A percentile compares a stretch with the other conserved stretches of the same genome.
phyloP scores from a whole-genome alignment of 345 rosid genomes.

The Eucalyptus sp. region DNA sequence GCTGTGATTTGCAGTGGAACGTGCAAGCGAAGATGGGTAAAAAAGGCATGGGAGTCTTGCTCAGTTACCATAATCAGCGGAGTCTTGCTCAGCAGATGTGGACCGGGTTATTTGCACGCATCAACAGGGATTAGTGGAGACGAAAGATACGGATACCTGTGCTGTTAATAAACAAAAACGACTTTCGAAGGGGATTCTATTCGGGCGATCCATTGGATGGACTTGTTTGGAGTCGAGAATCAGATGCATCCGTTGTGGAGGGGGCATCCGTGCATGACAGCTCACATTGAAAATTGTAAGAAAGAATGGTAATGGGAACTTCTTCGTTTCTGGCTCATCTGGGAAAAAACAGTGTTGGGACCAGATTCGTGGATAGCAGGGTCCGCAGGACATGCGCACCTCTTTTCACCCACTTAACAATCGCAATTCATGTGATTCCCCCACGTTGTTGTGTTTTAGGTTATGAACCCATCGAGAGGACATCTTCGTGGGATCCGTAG shows the following conservation, averaged over 20 bases:
- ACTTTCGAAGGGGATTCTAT: background rate
- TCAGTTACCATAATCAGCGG: background rate
- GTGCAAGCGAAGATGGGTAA: background rate
- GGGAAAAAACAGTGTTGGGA: background rate
- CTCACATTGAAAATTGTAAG: background rate
- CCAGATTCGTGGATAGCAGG: background rate
- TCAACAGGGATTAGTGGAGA: background rate
- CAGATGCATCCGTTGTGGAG: background rate
- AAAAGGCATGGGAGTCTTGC: background rate
- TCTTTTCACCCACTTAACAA: background rate
- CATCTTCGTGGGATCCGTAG: background rate
- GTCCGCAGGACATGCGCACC: background rate
- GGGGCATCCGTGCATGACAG: background rate
- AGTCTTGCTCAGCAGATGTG: background rate
- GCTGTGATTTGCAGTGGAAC: background rate
- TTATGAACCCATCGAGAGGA: background rate
- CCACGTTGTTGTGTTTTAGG: background rate
- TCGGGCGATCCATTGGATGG: background rate
- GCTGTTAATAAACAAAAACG: background rate
- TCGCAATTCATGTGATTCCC: background rate
- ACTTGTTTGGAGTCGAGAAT: background rate
- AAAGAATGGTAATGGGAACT: background rate
- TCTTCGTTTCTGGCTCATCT: background rate
- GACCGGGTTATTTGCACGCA: background rate
- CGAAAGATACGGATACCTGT: background rate